Percentiles rank a stretch among this genome's conserved stretches.
phyloP scores from a whole-genome alignment of 768 basidiomycete species.

The Phallus indusiatus region DNA sequence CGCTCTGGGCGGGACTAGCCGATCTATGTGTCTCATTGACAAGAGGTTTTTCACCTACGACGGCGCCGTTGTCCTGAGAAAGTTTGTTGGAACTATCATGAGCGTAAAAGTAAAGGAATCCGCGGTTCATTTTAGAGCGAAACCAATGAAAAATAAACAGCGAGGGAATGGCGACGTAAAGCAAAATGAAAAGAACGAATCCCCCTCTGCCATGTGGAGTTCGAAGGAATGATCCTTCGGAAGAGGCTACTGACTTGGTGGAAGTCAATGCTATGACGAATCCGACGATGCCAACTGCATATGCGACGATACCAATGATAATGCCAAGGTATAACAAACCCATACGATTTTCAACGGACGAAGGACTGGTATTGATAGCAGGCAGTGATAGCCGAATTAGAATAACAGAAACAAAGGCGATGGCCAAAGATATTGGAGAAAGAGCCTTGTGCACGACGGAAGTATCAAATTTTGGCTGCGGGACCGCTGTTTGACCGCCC shows the following conservation, averaged over 20 bases:
- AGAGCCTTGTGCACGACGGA: slow-evolving; percentile 38
- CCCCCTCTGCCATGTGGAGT: slow-evolving; percentile 61
- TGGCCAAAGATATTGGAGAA: slow-evolving; percentile 38
- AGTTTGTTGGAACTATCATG: background rate
- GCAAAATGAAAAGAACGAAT: slow-evolving; percentile 49
- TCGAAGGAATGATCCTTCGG: slow-evolving; percentile 29
- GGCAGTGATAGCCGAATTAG: slow-evolving; percentile 34
- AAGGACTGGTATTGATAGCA: slow-evolving; percentile 18
- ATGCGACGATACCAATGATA: slow-evolving; percentile 37
- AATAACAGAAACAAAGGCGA: slow-evolving; percentile 34
- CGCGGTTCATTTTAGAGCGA: background rate
- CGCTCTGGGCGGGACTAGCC: slow-evolving; percentile 16
- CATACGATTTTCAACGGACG: slow-evolving; percentile 16
- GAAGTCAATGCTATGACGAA: slow-evolving; percentile 56
- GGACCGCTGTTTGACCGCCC: slow-evolving; percentile 22
- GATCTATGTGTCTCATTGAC: background rate
- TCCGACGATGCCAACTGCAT: slow-evolving; percentile 54
- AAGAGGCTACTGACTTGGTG: slow-evolving; percentile 26
- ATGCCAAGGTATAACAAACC: slow-evolving; percentile 28
- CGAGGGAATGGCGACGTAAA: slow-evolving; percentile 33
- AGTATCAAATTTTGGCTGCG: slow-evolving; percentile 24
- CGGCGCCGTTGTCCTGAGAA: background rate
- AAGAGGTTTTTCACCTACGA: slow-evolving; percentile 1
- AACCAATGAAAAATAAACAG: slow-evolving; percentile 4
- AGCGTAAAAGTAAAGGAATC: too few species aligned